Evolutionary conservation across 257 asterid genomes (phyloP).

Genomic region (Capsicum chinense): DNA sequence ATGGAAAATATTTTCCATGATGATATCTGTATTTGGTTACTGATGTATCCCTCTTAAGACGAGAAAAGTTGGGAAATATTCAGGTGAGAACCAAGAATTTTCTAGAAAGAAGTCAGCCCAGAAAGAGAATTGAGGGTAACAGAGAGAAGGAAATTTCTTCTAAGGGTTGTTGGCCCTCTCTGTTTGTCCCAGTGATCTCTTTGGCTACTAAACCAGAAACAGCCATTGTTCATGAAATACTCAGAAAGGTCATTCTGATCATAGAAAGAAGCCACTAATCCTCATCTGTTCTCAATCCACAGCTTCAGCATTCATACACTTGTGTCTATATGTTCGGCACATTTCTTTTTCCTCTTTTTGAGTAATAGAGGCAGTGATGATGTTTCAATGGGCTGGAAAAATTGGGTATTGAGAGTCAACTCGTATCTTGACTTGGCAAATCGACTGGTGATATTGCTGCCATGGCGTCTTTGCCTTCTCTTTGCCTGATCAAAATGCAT

Average conservation of each 20-base stretch:
- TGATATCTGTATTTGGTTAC: not conserved
- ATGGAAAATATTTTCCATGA: not conserved
- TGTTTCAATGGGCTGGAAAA: not conserved
- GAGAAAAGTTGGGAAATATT: not conserved
- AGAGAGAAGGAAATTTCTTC: constrained; percentile 11
- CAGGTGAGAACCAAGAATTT: not conserved
- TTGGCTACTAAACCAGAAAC: not conserved
- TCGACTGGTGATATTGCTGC: constrained; percentile 32
- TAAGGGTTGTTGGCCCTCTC: constrained; percentile 22
- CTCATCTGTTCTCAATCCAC: not conserved
- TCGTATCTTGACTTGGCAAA: constrained; percentile 1
- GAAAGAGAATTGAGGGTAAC: constrained; percentile 27
- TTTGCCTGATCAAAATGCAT: constrained; percentile 18
- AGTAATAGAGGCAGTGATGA: constrained; percentile 11
- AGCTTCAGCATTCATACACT: not conserved
- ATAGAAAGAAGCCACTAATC: not conserved
- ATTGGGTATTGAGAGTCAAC: not conserved
- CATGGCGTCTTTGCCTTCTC: constrained; percentile 32
- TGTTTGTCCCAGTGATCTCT: constrained; percentile 22
- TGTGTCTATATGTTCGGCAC: not conserved
- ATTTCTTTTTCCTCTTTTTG: not conserved
- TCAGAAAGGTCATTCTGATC: not conserved
- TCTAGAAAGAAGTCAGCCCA: not conserved
- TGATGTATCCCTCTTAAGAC: not conserved
- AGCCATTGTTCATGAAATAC: constrained; percentile 16